Evolutionary conservation across 352 stramenopile genomes (phyloP).

Genomic region (Globisporangium abappressorium): DNA sequence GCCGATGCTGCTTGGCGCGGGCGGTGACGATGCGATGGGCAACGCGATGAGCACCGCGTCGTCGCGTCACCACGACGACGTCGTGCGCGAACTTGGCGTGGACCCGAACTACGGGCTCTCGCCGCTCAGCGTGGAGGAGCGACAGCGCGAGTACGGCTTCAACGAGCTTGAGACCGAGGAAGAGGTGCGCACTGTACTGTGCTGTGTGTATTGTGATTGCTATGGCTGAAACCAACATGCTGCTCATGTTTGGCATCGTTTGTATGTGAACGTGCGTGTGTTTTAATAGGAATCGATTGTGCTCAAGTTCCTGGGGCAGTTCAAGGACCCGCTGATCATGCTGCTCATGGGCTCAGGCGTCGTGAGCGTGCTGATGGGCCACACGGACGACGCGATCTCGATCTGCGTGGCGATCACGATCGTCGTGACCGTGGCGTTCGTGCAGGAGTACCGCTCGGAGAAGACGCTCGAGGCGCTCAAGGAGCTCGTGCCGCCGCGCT

Average conservation of each 20-base stretch:
- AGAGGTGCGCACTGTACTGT: constrained; percentile 24
- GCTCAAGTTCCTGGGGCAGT: constrained; percentile 90
- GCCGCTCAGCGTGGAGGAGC: constrained; percentile 46
- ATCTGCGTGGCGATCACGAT: constrained; percentile 96
- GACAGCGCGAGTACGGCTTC: constrained; percentile 63
- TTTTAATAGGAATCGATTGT: constrained; percentile 72
- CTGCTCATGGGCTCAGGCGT: constrained; percentile 92
- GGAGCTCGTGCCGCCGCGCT: constrained; percentile 73
- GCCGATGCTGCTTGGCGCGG: constrained; percentile 4
- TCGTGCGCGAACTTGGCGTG: constrained; percentile 63
- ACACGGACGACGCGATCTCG: constrained; percentile 94
- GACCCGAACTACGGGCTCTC: constrained; percentile 64
- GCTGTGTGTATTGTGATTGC: not conserved
- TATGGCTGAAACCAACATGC: not conserved
- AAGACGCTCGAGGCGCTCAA: constrained; percentile 86
- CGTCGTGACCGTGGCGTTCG: constrained; percentile 95
- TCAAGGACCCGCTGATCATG: constrained; percentile 97
- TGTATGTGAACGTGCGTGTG: not conserved
- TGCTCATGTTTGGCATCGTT: not conserved
- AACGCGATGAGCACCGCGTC: constrained; percentile 21
- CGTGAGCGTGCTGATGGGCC: constrained; percentile 91
- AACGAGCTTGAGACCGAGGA: constrained; percentile 75
- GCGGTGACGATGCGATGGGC: not conserved
- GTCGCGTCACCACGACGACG: constrained; percentile 48
- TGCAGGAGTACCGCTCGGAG: constrained; percentile 87